Evolutionary conservation across 2,329 filamentous ascomycete genomes (phyloP).

Genomic region (Aspergillus glaucus): DNA sequence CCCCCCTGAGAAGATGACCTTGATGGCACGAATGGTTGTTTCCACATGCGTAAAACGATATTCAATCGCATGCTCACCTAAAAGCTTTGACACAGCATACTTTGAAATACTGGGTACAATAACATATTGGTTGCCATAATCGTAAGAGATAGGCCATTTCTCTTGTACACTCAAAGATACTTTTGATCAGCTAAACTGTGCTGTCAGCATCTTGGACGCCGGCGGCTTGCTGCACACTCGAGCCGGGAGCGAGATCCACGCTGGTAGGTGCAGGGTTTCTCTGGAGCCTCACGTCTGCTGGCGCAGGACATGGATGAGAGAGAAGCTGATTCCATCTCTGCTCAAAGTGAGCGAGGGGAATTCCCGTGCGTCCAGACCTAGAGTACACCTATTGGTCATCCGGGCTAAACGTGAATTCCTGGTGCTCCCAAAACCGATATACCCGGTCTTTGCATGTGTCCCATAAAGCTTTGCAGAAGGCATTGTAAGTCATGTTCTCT

Average conservation of each 20-base stretch:
- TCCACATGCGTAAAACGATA: too few species aligned
- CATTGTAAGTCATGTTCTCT: not conserved
- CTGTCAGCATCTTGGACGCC: not conserved
- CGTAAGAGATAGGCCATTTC: conserved; percentile 4
- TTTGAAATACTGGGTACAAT: too few species aligned
- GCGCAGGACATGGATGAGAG: not conserved
- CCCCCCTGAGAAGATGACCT: too few species aligned
- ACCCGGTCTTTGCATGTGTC: not conserved
- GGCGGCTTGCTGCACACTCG: not conserved
- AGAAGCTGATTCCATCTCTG: not conserved
- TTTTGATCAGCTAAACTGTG: not conserved
- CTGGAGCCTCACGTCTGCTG: not conserved
- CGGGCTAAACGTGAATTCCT: not conserved
- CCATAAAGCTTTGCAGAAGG: not conserved
- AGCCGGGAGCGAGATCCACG: not conserved
- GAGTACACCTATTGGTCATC: not conserved
- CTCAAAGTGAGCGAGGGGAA: not conserved
- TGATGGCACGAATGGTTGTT: too few species aligned
- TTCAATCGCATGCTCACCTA: too few species aligned
- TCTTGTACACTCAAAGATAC: not conserved
- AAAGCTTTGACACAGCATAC: too few species aligned
- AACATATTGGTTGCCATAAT: too few species aligned
- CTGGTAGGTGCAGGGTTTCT: not conserved
- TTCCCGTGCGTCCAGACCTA: not conserved
- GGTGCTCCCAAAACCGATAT: not conserved